Conservation (phyloP, 371 early-diverging fungal species). For the Rhizopus sp. region DNA sequence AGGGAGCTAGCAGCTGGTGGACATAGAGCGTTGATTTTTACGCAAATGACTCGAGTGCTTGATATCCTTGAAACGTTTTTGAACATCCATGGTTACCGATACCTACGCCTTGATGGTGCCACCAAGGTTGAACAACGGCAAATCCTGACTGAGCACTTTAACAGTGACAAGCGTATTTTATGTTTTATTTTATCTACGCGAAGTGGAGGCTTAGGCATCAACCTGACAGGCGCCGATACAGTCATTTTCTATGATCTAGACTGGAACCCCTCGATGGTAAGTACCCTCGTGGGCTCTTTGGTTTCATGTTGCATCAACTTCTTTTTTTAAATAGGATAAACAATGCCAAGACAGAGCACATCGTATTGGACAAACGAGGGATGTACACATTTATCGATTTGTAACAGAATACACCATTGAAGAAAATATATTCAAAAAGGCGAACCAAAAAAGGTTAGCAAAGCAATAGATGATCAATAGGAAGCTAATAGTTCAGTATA, state of each 20-base stretch:
- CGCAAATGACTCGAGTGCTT: slow-evolving; percentile 98
- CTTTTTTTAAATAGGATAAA: slow-evolving; percentile 37
- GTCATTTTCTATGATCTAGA: slow-evolving; percentile 96
- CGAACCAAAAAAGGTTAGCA: slow-evolving; percentile 77
- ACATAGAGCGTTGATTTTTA: slow-evolving; percentile 92
- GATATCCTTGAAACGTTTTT: slow-evolving; percentile 97
- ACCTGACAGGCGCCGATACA: slow-evolving; percentile 94
- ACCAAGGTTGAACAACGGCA: slow-evolving; percentile 86
- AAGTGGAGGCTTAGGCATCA: slow-evolving; percentile 97
- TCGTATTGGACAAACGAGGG: slow-evolving; percentile 93
- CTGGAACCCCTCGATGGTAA: slow-evolving; percentile 94
- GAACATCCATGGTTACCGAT: slow-evolving; percentile 83
- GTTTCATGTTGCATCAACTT: neutral
- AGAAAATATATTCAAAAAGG: slow-evolving; percentile 83
- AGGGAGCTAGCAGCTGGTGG: slow-evolving; percentile 73
- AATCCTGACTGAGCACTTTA: slow-evolving; percentile 86
- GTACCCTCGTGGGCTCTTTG: neutral
- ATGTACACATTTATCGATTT: slow-evolving; percentile 92
- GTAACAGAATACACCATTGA: slow-evolving; percentile 89
- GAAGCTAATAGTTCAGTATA: slow-evolving; percentile 12
- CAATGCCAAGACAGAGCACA: slow-evolving; percentile 85
- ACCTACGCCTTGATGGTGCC: slow-evolving; percentile 88
- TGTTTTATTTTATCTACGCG: slow-evolving; percentile 92
- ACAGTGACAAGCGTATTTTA: slow-evolving; percentile 78
- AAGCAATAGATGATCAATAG: neutral